phyloP scores from a whole-genome alignment of 139 green algal genomes.

The Spirogloea muscicola region DNA sequence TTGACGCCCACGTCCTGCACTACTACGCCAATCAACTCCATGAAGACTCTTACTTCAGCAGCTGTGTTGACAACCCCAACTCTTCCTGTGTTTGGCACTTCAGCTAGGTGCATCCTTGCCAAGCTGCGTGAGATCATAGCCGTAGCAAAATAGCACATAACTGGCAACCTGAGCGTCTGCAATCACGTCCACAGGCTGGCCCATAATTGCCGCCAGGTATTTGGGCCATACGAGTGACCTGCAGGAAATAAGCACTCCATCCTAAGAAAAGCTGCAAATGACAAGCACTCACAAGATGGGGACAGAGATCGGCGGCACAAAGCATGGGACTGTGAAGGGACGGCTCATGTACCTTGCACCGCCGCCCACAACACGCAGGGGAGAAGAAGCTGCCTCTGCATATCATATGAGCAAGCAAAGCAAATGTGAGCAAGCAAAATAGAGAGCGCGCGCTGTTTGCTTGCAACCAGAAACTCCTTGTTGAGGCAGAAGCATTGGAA shows the following conservation, averaged over 20 bases:
- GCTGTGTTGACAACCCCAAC: neutral
- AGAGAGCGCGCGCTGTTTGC: no score
- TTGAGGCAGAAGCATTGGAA: no score
- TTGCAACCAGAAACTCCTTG: no score
- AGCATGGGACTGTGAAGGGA: neutral
- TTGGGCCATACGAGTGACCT: slow-evolving; percentile 16
- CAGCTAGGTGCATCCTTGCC: neutral
- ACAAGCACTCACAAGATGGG: neutral
- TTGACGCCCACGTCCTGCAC: slow-evolving; percentile 30
- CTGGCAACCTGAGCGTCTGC: slow-evolving; percentile 14
- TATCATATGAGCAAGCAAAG: no score
- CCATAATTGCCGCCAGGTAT: slow-evolving; percentile 11
- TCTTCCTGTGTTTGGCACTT: neutral
- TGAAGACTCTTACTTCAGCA: neutral
- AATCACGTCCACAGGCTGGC: slow-evolving; percentile 11
- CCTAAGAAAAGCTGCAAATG: slow-evolving; percentile 6
- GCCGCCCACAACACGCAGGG: slow-evolving; percentile 12
- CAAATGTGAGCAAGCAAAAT: no score
- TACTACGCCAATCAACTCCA: no score
- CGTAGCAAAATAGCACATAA: slow-evolving; percentile 1
- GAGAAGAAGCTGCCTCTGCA: no score
- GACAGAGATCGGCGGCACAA: neutral
- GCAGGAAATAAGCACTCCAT: neutral
- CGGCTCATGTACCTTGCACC: slow-evolving; percentile 9
- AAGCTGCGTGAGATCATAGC: neutral